These are phyloP conservation scores for Lentinula detonsa DNA, from an alignment of 768 basidiomycete species.

Conservation along the genomic window DNA sequence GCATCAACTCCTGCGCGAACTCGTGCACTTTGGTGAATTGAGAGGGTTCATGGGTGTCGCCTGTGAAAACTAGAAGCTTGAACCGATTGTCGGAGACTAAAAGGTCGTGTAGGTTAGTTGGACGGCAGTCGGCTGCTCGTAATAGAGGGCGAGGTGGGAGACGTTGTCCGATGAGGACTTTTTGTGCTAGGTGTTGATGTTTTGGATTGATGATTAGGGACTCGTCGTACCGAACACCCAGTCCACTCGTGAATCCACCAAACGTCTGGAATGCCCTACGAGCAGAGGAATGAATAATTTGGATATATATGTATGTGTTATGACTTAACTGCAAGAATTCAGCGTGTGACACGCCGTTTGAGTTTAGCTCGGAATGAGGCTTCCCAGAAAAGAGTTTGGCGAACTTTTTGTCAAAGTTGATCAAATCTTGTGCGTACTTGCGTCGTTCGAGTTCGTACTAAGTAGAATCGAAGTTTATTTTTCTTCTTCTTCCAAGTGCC, in stretches of 20 bases:
- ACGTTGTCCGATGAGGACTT: constrained; percentile 46
- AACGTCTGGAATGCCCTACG: constrained; percentile 44
- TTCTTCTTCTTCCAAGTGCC: no score
- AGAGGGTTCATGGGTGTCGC: constrained; percentile 27
- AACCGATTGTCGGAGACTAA: constrained; percentile 46
- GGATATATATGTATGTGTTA: no score
- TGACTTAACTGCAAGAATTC: constrained; percentile 43
- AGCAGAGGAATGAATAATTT: background rate
- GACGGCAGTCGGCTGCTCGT: constrained; percentile 43
- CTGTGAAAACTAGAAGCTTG: constrained; percentile 50
- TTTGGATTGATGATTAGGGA: constrained; percentile 36
- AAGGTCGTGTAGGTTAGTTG: constrained; percentile 48
- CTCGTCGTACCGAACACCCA: constrained; percentile 45
- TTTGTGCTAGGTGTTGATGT: constrained; percentile 30
- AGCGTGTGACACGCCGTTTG: constrained; percentile 46
- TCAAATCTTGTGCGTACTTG: constrained; percentile 67
- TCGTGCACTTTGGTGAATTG: constrained; percentile 23
- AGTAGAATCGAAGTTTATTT: no score
- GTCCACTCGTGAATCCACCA: constrained; percentile 49
- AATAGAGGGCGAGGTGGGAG: constrained; percentile 43
- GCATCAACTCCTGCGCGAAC: constrained; percentile 29
- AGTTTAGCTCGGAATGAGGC: constrained; percentile 40
- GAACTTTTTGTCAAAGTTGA: constrained; percentile 63
- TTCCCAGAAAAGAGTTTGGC: constrained; percentile 65
- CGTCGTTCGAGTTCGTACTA: constrained; percentile 68